Conservation (phyloP, 75 land plant genomes). For the Pinus taeda region DNA sequence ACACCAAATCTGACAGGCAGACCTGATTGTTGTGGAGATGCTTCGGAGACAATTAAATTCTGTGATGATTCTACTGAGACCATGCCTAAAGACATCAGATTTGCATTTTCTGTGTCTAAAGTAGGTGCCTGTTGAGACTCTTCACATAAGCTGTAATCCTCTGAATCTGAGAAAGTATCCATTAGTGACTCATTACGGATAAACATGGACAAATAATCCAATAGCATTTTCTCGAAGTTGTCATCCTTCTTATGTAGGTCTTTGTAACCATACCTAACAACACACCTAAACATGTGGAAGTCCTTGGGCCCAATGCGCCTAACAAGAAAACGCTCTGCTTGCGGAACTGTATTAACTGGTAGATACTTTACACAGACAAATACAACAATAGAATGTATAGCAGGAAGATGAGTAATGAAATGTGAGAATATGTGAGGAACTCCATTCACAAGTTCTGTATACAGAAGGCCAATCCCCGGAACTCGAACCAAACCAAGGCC, state of each 20-base stretch:
- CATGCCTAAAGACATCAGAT: constrained; percentile 10
- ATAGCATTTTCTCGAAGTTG: constrained; percentile 66
- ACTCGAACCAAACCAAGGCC: constrained; percentile 76
- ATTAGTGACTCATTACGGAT: constrained; percentile 51
- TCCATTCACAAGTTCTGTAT: constrained; percentile 79
- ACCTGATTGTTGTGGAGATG: constrained; percentile 12
- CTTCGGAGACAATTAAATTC: constrained; percentile 37
- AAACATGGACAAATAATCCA: constrained; percentile 37
- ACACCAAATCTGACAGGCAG: too few relatives aligned
- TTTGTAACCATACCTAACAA: constrained; percentile 81
- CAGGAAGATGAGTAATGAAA: constrained; percentile 66
- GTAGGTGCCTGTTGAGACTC: constrained; percentile 9
- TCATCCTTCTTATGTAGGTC: constrained; percentile 81
- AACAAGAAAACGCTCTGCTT: constrained; percentile 61
- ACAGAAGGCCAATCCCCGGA: constrained; percentile 88
- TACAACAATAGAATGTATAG: constrained; percentile 66
- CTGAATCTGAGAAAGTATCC: constrained; percentile 61
- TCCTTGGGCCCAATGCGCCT: constrained; percentile 64
- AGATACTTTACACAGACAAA: constrained; percentile 63
- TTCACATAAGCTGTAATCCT: constrained; percentile 32
- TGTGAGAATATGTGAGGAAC: constrained; percentile 81
- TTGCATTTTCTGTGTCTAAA: constrained; percentile 13
- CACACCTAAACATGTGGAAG: constrained; percentile 75
- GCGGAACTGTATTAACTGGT: constrained; percentile 66
- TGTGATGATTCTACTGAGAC: constrained; percentile 22